phyloP scores from a whole-genome alignment of 768 basidiomycete species.

The Calocybe cyanea region DNA sequence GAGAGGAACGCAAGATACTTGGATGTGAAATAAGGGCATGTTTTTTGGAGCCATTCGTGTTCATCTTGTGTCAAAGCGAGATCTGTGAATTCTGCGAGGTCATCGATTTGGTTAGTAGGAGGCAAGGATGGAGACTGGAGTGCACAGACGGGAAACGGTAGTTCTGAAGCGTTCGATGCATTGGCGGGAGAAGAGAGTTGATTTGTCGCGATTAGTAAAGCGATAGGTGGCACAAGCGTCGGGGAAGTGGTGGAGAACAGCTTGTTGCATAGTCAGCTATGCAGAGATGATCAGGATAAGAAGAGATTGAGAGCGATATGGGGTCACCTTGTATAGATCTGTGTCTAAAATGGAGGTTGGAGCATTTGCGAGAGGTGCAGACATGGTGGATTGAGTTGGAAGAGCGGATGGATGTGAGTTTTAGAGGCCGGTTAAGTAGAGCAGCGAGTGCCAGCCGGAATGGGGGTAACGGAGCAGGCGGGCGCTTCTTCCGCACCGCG shows the following conservation, averaged over 20 bases:
- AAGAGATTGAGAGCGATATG: not conserved
- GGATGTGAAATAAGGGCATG: constrained; percentile 71
- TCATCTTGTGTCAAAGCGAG: constrained; percentile 61
- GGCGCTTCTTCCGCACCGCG: not conserved
- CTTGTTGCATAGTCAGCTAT: constrained; percentile 95
- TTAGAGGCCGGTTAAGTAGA: constrained; percentile 2
- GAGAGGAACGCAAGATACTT: constrained; percentile 78
- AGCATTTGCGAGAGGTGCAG: constrained; percentile 26
- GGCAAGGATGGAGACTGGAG: not conserved
- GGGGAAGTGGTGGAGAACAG: constrained; percentile 76
- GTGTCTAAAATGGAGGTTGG: constrained; percentile 79
- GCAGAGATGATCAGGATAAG: constrained; percentile 9
- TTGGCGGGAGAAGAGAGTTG: constrained; percentile 60
- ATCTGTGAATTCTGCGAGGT: constrained; percentile 70
- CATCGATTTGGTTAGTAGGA: constrained; percentile 2
- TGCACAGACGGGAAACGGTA: constrained; percentile 50
- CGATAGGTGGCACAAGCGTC: constrained; percentile 64
- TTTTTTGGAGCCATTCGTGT: constrained; percentile 55
- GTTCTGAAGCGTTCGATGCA: constrained; percentile 59
- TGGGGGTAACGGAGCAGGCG: constrained; percentile 11
- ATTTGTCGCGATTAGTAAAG: constrained; percentile 75
- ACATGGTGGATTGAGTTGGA: constrained; percentile 27
- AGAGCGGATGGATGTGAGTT: not conserved
- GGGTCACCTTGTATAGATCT: constrained; percentile 83
- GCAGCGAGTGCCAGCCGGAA: not conserved